Percentiles rank a stretch among this genome's conserved stretches.
These are phyloP conservation scores for Cordyceps tenuipes DNA, from an alignment of 2,329 filamentous ascomycete species.

Conservation along the genomic window DNA sequence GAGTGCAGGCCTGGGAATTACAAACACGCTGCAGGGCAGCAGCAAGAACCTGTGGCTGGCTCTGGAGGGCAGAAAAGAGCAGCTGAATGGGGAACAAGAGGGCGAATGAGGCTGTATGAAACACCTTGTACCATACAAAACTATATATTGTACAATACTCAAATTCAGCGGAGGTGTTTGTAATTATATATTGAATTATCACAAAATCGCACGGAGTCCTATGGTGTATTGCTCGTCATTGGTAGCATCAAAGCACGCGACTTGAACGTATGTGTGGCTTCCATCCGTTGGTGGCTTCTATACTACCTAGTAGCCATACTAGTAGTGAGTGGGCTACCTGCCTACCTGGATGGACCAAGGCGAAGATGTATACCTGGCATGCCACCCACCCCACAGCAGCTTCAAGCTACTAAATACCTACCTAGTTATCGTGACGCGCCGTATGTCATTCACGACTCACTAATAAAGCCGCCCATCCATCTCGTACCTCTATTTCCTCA, in stretches of 20 bases:
- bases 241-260: too few relatives aligned
- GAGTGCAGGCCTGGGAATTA: conserved; percentile 67
- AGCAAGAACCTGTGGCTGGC: conserved; percentile 80
- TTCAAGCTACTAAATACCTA: not conserved
- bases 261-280: not conserved
- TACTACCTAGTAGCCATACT: too few relatives aligned
- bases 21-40: conserved; percentile 69
- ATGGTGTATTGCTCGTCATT: too few relatives aligned
- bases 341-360: too few relatives aligned
- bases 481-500: not conserved
- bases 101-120: not conserved
- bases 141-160: not conserved
- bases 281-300: too few relatives aligned
- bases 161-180: not conserved
- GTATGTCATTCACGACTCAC: not conserved
- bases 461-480: not conserved
- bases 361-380: not conserved
- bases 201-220: too few relatives aligned
- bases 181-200: too few relatives aligned
- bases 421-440: not conserved
- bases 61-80: conserved; percentile 70
- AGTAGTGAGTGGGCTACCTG: too few relatives aligned
- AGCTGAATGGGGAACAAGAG: conserved; percentile 58
- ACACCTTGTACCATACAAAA: conserved; percentile 1
- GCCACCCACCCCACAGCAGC: conserved; percentile 11